Conservation (phyloP, 1,139 yeast species). For the Pichia sp. region DNA sequence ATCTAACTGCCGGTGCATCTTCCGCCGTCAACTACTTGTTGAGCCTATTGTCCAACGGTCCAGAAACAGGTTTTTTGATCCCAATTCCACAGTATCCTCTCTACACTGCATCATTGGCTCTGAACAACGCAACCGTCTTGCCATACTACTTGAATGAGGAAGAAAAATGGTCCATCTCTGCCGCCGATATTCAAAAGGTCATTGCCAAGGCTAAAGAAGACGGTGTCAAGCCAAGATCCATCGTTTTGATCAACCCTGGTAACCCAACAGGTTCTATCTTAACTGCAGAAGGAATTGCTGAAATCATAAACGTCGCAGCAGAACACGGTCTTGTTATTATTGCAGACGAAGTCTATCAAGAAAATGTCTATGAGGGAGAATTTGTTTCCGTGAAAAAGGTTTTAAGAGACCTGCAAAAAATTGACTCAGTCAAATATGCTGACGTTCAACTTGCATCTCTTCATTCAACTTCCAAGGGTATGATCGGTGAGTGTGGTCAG, state of each 20-base stretch:
- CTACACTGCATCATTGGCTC: constrained; percentile 85
- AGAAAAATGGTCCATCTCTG: constrained; percentile 78
- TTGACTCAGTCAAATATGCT: constrained; percentile 50
- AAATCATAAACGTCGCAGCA: constrained; percentile 74
- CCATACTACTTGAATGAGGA: constrained; percentile 86
- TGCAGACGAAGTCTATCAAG: constrained; percentile 99
- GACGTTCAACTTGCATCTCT: constrained; percentile 86
- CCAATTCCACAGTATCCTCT: constrained; percentile 98
- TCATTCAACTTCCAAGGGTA: constrained; percentile 95
- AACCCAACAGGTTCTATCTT: constrained; percentile 94
- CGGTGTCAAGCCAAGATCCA: constrained; percentile 65
- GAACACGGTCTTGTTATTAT: constrained; percentile 78
- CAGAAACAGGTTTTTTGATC: constrained; percentile 75
- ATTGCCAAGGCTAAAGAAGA: constrained; percentile 48
- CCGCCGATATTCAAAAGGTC: constrained; percentile 56
- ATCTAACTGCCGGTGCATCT: constrained; percentile 90
- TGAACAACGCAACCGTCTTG: constrained; percentile 74
- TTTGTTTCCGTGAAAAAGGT: constrained; percentile 66
- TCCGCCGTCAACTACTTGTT: constrained; percentile 78
- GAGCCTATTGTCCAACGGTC: constrained; percentile 62
- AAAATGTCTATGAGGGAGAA: constrained; percentile 69
- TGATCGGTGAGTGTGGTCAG: constrained; percentile 97
- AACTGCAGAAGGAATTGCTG: constrained; percentile 57
- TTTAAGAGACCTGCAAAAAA: constrained; percentile 54
- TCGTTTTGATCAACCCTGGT: constrained; percentile 95